These are phyloP conservation scores for Chaetomium cochliodes DNA, from an alignment of 495 filamentous ascomycete species.

Conservation along the genomic window DNA sequence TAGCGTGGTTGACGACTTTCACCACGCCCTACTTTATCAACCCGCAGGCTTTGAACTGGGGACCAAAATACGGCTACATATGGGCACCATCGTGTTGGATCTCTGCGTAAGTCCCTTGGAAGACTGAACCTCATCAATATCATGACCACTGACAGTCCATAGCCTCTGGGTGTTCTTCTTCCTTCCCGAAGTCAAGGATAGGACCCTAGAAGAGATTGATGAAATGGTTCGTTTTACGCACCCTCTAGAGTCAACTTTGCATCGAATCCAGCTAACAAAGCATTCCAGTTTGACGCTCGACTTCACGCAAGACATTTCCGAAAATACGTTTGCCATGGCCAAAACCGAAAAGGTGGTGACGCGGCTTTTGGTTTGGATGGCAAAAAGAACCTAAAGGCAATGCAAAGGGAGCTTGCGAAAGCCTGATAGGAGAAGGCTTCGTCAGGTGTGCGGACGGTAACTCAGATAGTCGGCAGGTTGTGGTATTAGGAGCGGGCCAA, in stretches of 20 bases:
- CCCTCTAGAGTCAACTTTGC: background rate
- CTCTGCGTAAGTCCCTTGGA: conserved; percentile 14
- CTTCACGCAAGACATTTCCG: conserved; percentile 46
- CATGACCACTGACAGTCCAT: background rate
- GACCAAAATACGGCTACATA: conserved; percentile 58
- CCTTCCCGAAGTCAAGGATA: conserved; percentile 56
- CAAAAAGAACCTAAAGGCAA: background rate
- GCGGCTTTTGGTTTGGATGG: background rate
- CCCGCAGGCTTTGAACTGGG: conserved; percentile 56
- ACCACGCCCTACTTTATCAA: conserved; percentile 64
- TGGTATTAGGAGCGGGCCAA: too few relatives aligned
- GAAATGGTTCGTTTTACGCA: conserved; percentile 41
- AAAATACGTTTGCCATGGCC: conserved; percentile 35
- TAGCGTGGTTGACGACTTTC: conserved; percentile 58
- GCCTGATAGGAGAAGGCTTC: background rate
- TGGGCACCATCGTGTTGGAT: conserved; percentile 45
- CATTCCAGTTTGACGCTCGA: conserved; percentile 43
- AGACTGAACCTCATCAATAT: background rate
- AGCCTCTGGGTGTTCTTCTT: conserved; percentile 50
- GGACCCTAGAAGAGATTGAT: conserved; percentile 57
- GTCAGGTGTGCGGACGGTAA: background rate
- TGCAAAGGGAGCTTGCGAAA: background rate
- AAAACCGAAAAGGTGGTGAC: too few relatives aligned
- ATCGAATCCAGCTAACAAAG: background rate
- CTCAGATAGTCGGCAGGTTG: too few relatives aligned